These are phyloP conservation scores for Auriscalpium microsporum DNA, from an alignment of 768 basidiomycete genomes.

Conservation along the genomic window DNA sequence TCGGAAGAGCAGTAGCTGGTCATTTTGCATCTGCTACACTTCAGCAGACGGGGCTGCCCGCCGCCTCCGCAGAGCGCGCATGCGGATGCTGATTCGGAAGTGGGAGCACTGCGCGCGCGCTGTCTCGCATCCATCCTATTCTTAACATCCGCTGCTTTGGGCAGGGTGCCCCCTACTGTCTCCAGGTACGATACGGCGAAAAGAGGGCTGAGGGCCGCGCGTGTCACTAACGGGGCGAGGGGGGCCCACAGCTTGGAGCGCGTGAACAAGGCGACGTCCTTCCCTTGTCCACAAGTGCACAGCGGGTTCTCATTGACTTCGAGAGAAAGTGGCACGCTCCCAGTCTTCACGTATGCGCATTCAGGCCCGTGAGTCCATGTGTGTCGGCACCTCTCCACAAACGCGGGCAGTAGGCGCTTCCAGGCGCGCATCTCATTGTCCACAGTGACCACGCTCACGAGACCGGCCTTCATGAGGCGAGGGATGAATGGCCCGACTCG, in stretches of 20 bases:
- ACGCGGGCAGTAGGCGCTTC: constrained; percentile 42
- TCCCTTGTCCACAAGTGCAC: constrained; percentile 46
- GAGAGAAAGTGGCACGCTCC: constrained; percentile 29
- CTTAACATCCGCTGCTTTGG: background rate
- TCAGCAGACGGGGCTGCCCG: constrained; percentile 26
- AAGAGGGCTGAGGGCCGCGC: constrained; percentile 44
- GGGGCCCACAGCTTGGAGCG: constrained; percentile 27
- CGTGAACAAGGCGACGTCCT: constrained; percentile 33
- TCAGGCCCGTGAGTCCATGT: constrained; percentile 36
- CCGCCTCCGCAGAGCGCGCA: constrained; percentile 24
- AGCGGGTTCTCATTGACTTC: constrained; percentile 33
- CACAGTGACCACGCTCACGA: constrained; percentile 11
- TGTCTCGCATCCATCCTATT: constrained; percentile 16
- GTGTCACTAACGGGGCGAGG: constrained; percentile 36
- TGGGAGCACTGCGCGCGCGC: constrained; percentile 4
- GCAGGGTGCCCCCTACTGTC: constrained; percentile 19
- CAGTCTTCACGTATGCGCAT: constrained; percentile 39
- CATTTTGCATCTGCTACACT: constrained; percentile 31
- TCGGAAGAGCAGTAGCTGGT: constrained; percentile 34
- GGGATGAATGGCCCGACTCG: constrained; percentile 22
- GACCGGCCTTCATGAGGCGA: constrained; percentile 7
- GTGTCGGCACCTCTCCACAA: constrained; percentile 46
- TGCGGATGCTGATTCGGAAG: background rate
- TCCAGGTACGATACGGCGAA: constrained; percentile 46
- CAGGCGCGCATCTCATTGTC: constrained; percentile 35